Evolutionary conservation across 2,329 filamentous ascomycete genomes (phyloP).

Genomic region (Rasamsonia emersonii): DNA sequence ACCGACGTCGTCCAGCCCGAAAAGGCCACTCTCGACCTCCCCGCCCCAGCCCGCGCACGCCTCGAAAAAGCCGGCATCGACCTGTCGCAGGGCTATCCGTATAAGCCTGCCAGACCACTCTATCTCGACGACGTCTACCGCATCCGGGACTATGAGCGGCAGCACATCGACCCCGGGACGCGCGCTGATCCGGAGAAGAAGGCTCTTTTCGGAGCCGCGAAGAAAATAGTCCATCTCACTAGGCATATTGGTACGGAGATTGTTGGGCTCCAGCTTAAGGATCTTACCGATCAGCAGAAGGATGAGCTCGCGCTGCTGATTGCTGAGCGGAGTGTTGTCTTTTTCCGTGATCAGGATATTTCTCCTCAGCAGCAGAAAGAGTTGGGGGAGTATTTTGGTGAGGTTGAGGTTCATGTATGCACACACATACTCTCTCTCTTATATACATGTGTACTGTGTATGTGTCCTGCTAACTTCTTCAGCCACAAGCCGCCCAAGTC

Average conservation of each 20-base stretch:
- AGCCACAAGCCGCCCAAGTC: conserved; percentile 64
- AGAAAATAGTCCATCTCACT: conserved; percentile 55
- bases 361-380: conserved; percentile 54
- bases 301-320: conserved; percentile 56
- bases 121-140: conserved; percentile 62
- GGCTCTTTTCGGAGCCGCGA: conserved; percentile 51
- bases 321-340: conserved; percentile 58
- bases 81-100: conserved; percentile 61
- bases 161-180: conserved; percentile 52
- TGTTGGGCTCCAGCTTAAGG: conserved; percentile 54
- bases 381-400: conserved; percentile 56
- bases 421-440: neutral
- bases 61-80: conserved; percentile 62
- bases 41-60: conserved; percentile 47
- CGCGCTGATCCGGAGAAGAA: conserved; percentile 59
- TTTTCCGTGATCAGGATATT: conserved; percentile 55
- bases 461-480: neutral
- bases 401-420: conserved; percentile 59
- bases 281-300: conserved; percentile 50
- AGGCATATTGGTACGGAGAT: conserved; percentile 57
- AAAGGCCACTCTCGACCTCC: conserved; percentile 58
- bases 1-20: conserved; percentile 53
- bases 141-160: conserved; percentile 50
- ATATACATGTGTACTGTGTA: neutral
- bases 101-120: conserved; percentile 57